phyloP scores from a whole-genome alignment of 192 early-diverging fungal genomes.

The Coemansia sp. region DNA sequence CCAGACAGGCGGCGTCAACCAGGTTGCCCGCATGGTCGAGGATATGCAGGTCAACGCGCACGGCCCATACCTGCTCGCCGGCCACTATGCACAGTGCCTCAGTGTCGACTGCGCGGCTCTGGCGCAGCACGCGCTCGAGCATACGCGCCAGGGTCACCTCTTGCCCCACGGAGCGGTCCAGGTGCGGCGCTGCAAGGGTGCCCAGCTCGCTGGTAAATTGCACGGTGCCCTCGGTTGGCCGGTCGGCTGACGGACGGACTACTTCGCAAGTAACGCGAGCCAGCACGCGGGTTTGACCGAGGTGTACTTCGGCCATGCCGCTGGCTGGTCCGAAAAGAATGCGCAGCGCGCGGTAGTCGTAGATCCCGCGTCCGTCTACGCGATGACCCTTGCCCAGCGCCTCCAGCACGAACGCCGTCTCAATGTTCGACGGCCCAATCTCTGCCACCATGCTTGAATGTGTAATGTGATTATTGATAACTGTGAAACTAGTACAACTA shows the following conservation, averaged over 20 bases:
- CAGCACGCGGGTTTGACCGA: constrained; percentile 79
- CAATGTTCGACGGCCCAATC: constrained; percentile 65
- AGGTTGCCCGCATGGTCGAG: constrained; percentile 95
- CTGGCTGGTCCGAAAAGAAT: constrained; percentile 66
- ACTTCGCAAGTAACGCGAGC: constrained; percentile 72
- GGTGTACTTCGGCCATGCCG: constrained; percentile 73
- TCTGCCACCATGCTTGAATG: constrained; percentile 35
- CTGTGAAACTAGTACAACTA: background rate
- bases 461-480: background rate
- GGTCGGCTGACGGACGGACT: constrained; percentile 65
- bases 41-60: constrained; percentile 88
- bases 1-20: constrained; percentile 87
- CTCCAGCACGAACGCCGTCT: constrained; percentile 70
- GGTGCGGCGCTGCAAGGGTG: constrained; percentile 75
- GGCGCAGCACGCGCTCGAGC: constrained; percentile 83
- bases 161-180: constrained; percentile 65
- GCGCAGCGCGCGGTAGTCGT: constrained; percentile 68
- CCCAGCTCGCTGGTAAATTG: constrained; percentile 85
- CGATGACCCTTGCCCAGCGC: constrained; percentile 69
- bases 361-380: constrained; percentile 73
- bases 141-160: constrained; percentile 83
- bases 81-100: constrained; percentile 96
- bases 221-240: constrained; percentile 84
- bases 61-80: constrained; percentile 92
- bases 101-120: constrained; percentile 86